Evolutionary conservation across 2,329 filamentous ascomycete species (phyloP), one percentile per base, ranked within the genome.

Genomic region (Clarireedia homoeocarpa): DNA sequence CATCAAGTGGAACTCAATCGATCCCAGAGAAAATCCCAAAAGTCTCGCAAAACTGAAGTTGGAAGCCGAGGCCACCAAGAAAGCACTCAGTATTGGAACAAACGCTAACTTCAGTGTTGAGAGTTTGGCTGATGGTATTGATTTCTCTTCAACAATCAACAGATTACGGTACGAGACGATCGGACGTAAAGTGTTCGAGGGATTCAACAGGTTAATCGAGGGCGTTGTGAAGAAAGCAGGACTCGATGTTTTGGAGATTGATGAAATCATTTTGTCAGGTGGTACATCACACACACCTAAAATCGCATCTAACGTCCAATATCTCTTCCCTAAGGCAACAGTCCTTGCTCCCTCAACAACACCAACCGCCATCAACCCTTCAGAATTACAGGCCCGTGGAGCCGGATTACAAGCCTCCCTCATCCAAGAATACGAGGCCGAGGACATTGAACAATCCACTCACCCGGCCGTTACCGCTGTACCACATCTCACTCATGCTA

Each of bases 401-500:
- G 94, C 94, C 59, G 92, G 94, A 34, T 90, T 99, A 66, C 94
- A 99, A 75, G 94, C 94, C 39, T 95, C 86, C 59, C 78, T 99
- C 61, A 90, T 99, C 71, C 85, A 91, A 72, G 92, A 96, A 73
- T 99, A 95, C 73, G 94, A 99, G 67, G 80, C 84, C 64, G 85
- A 90, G 63, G 92, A 97, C 70, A 95, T 99, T 65, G 89, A 95
- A 71, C 91, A 96, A 79, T 95, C 89, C 61, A 95, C 91, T 48
- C 92, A 99, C 77, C 86, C 94, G 52, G 89, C 91, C 70, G 91
- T 99, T 62, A 96, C 92, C 36, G 92, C 91, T 15, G 91, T 95
- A 52, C 90, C 91, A 66, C 94, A 99, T 76, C 85, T 95, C 61
- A 79, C 83, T 65, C 88, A 91, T 70, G 88, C 92, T 60, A 88